Percentiles rank a stretch among this genome's conserved stretches.
These are phyloP conservation scores for Chiua virens DNA, from an alignment of 768 basidiomycete genomes.

Conservation along the genomic window DNA sequence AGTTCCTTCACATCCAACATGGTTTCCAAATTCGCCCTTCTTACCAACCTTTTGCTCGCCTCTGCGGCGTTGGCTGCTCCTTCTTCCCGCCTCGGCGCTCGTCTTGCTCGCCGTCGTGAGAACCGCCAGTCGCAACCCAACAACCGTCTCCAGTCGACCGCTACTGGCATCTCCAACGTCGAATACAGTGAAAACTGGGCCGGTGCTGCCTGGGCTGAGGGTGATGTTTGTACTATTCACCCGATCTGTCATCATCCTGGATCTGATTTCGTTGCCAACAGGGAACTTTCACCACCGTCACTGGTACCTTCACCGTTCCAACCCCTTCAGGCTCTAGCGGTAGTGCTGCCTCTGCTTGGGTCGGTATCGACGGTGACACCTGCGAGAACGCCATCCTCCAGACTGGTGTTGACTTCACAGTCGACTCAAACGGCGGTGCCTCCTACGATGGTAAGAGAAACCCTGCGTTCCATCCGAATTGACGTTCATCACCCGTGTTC, in stretches of 20 bases:
- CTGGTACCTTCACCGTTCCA: slow-evolving; percentile 22
- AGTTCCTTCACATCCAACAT: slow-evolving; percentile 6
- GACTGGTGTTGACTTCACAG: slow-evolving; percentile 16
- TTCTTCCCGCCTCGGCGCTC: slow-evolving; percentile 13
- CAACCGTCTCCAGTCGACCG: neutral
- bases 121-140: slow-evolving; percentile 11
- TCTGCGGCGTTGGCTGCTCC: slow-evolving; percentile 15
- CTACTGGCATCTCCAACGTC: neutral
- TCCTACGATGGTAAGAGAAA: slow-evolving; percentile 4
- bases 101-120: slow-evolving; percentile 15
- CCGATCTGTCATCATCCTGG: neutral
- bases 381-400: slow-evolving; percentile 17
- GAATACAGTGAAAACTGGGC: slow-evolving; percentile 21
- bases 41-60: slow-evolving; percentile 19
- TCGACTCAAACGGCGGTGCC: neutral
- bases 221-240: slow-evolving; percentile 4
- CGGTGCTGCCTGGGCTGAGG: slow-evolving; percentile 13
- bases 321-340: slow-evolving; percentile 5
- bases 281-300: slow-evolving; percentile 20
- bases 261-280: slow-evolving; percentile 6
- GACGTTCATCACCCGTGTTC: neutral
- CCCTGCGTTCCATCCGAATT: neutral
- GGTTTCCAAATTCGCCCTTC: slow-evolving; percentile 16
- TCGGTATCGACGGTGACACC: slow-evolving; percentile 24
- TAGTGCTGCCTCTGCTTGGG: slow-evolving; percentile 20